phyloP scores from a whole-genome alignment of 73 alveolate genomes.

The Paramecium octaurelia region DNA sequence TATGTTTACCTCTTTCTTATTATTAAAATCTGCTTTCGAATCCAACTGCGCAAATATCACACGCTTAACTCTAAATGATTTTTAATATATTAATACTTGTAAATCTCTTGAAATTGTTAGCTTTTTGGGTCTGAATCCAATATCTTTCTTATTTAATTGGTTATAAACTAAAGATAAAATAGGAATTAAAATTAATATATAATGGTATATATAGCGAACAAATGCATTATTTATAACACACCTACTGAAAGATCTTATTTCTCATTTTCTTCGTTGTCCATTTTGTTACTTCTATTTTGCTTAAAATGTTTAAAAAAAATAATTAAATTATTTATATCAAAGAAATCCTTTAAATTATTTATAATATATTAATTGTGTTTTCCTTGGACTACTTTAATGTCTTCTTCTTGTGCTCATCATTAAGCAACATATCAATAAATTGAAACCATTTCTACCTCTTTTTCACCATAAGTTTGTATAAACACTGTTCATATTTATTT shows the following conservation, averaged over 20 bases:
- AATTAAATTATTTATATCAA: not conserved
- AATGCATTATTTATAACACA: not conserved
- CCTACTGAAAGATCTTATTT: constrained; percentile 22
- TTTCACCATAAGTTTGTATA: not conserved
- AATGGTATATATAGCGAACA: constrained; percentile 6
- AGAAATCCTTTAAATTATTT: not conserved
- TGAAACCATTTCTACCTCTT: not conserved
- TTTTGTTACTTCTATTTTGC: not conserved
- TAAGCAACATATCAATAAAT: not conserved
- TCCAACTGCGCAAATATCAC: constrained; percentile 35
- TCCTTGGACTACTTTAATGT: not conserved
- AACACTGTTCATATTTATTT: not conserved
- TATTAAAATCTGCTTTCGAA: not conserved
- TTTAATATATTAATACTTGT: not conserved
- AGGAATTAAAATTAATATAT: constrained; percentile 1
- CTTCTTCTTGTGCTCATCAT: not conserved
- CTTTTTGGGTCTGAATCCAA: constrained; percentile 39
- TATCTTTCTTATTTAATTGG: constrained; percentile 15
- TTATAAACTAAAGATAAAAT: constrained; percentile 18
- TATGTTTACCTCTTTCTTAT: not conserved
- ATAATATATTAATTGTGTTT: not conserved
- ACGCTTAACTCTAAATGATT: not conserved
- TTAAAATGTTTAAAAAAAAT: not conserved
- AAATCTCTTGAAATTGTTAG: constrained; percentile 3
- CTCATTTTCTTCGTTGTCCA: constrained; percentile 28